phyloP scores from a whole-genome alignment of 495 filamentous ascomycete genomes.

The Penicillium atrosanguineum region DNA sequence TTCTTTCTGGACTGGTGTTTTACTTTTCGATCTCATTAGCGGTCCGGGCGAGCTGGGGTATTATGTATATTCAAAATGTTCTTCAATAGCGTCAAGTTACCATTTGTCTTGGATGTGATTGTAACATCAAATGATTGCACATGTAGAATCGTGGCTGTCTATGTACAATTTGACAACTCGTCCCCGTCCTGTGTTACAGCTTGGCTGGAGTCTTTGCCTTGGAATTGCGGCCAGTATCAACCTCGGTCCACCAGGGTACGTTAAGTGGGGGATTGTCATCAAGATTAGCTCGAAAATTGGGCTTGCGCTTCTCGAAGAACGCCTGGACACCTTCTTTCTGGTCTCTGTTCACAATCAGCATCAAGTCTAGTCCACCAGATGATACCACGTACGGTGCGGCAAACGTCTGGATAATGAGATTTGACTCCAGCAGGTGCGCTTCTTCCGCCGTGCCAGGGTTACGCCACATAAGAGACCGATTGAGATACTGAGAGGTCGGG shows the following conservation, averaged over 20 bases:
- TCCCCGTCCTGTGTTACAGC: constrained; percentile 19
- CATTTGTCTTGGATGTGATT: background rate
- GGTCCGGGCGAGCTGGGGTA: constrained; percentile 18
- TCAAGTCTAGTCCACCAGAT: background rate
- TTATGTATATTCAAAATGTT: constrained; percentile 22
- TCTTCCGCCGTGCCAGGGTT: constrained; percentile 53
- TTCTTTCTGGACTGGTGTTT: constrained; percentile 25
- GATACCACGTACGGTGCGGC: constrained; percentile 29
- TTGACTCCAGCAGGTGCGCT: constrained; percentile 58
- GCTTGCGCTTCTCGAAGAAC: constrained; percentile 50
- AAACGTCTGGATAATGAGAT: constrained; percentile 56
- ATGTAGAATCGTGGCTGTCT: background rate
- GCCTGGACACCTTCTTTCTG: constrained; percentile 46
- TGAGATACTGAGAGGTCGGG: constrained; percentile 51
- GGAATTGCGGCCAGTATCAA: constrained; percentile 27
- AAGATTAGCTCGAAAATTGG: constrained; percentile 48
- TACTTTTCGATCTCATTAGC: constrained; percentile 30
- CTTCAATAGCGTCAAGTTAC: constrained; percentile 13
- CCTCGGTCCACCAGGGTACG: constrained; percentile 33
- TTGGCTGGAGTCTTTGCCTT: constrained; percentile 25
- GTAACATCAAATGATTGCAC: background rate
- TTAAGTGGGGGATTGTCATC: constrained; percentile 25
- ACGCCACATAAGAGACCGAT: constrained; percentile 60
- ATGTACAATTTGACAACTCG: background rate
- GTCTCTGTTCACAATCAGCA: constrained; percentile 29